Percentiles rank a stretch among this genome's conserved stretches.
phyloP scores from a whole-genome alignment of 2,329 filamentous ascomycete species.

The Fonsecaea nubica region DNA sequence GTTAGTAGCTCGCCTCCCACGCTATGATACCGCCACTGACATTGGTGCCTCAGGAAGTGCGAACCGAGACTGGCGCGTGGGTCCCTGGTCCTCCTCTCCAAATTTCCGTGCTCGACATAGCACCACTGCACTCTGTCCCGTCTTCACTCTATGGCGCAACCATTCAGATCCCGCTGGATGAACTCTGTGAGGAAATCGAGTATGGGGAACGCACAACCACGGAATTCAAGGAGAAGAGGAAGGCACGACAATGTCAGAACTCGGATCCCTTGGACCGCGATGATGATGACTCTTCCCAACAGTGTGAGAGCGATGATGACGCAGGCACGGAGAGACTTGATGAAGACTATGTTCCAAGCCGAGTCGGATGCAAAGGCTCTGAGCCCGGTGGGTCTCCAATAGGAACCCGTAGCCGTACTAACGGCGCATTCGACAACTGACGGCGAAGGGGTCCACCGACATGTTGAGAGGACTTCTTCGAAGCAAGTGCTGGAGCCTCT shows the following conservation, averaged over 20 bases:
- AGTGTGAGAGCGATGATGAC: not conserved
- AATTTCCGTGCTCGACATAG: constrained; percentile 1
- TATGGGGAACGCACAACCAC: not conserved
- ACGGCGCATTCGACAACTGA: not conserved
- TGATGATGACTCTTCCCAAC: not conserved
- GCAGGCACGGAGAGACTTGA: not conserved
- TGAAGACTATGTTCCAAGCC: not conserved
- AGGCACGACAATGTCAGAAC: not conserved
- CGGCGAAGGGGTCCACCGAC: not conserved
- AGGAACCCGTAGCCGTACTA: not conserved
- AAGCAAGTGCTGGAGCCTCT: not conserved
- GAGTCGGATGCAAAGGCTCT: not conserved
- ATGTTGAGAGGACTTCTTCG: not conserved
- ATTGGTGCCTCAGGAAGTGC: not conserved
- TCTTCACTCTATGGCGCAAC: not conserved
- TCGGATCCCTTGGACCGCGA: not conserved
- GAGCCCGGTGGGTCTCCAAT: not conserved
- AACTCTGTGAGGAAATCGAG: not conserved
- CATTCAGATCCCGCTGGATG: not conserved
- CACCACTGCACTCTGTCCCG: not conserved
- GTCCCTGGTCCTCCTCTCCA: not conserved
- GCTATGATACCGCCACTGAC: not conserved
- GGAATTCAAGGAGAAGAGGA: not conserved
- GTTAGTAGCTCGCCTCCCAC: too few species aligned
- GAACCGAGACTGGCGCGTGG: not conserved